Percentiles rank a stretch among this genome's conserved stretches.
These are phyloP conservation scores for Ophiostoma angusticollis DNA, from an alignment of 2,329 filamentous ascomycete genomes.

Conservation along the genomic window DNA sequence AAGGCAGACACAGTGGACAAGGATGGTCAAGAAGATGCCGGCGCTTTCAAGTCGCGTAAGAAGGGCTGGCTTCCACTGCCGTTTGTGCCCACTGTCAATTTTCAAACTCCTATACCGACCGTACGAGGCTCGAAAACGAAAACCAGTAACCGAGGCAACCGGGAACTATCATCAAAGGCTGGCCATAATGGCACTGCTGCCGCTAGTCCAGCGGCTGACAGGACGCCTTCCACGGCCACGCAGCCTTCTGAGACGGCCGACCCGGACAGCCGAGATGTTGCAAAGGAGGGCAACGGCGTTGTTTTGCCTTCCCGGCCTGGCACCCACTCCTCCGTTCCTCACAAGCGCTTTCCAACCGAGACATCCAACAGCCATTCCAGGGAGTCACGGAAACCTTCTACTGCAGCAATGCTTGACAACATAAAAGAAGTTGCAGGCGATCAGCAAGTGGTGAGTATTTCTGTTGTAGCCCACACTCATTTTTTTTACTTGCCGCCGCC, in stretches of 20 bases:
- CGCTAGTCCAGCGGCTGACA: conserved; percentile 16
- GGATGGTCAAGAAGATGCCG: conserved; percentile 45
- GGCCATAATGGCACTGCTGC: conserved; percentile 9
- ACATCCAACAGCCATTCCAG: conserved; percentile 22
- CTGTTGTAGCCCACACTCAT: not conserved
- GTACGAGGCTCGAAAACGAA: conserved; percentile 35
- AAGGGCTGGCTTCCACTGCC: conserved; percentile 79
- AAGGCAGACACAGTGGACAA: conserved; percentile 53
- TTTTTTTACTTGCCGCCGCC: not conserved
- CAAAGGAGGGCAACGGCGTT: conserved; percentile 23
- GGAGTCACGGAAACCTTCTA: conserved; percentile 33
- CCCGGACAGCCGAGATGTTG: conserved; percentile 20
- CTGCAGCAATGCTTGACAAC: conserved; percentile 24
- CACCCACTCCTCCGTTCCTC: conserved; percentile 22
- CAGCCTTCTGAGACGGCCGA: conserved; percentile 24
- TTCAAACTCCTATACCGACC: conserved; percentile 65
- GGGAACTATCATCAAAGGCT: conserved; percentile 22
- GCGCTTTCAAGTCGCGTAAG: conserved; percentile 37
- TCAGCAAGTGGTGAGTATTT: conserved; percentile 26
- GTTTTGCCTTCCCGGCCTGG: conserved; percentile 22
- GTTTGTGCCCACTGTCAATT: conserved; percentile 73
- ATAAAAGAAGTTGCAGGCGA: conserved; percentile 26
- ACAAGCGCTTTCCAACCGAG: conserved; percentile 35
- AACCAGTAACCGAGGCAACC: conserved; percentile 33
- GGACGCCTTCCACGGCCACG: conserved; percentile 6